These are phyloP conservation scores for Trametes villosa DNA, from an alignment of 768 basidiomycete species.

Conservation along the genomic window DNA sequence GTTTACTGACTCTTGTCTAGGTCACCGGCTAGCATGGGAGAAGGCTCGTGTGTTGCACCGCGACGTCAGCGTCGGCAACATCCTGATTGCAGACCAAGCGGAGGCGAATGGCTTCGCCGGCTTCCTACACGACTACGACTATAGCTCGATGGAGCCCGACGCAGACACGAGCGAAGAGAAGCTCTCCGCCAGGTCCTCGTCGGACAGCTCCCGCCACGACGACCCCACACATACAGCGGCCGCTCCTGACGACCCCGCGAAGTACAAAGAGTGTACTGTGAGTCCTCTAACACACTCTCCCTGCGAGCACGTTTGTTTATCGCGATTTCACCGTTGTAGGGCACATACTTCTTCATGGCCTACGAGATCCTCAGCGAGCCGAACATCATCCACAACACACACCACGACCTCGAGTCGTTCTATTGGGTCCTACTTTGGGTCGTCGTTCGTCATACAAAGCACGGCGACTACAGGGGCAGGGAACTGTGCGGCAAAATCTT, in stretches of 20 bases:
- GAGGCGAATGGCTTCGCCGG: not conserved
- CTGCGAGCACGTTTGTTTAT: too few relatives aligned
- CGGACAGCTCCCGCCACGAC: too few relatives aligned
- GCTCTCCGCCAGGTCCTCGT: too few relatives aligned
- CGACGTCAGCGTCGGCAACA: slow-evolving; percentile 23
- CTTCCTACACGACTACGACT: slow-evolving; percentile 24
- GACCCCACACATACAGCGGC: too few relatives aligned
- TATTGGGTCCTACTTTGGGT: not conserved
- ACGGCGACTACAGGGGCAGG: too few relatives aligned
- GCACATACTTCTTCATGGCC: not conserved
- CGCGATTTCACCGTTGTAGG: too few relatives aligned
- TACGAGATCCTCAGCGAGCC: not conserved
- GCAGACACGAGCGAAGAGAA: too few relatives aligned
- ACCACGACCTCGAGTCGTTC: not conserved
- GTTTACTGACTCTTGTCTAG: not conserved
- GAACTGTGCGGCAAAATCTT: too few relatives aligned
- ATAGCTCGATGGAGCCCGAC: slow-evolving; percentile 10
- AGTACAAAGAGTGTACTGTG: too few relatives aligned
- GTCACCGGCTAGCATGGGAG: slow-evolving; percentile 13
- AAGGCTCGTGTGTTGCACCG: slow-evolving; percentile 17
- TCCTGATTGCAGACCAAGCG: slow-evolving; percentile 8
- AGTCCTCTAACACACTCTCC: too few relatives aligned
- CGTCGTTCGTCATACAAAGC: too few relatives aligned
- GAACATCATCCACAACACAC: not conserved
- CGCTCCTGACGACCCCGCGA: too few relatives aligned